A percentile compares a stretch with the other conserved stretches of the same genome.
Conservation (phyloP, 1,139 yeast species). For the Suhomyces anneliseae region DNA sequence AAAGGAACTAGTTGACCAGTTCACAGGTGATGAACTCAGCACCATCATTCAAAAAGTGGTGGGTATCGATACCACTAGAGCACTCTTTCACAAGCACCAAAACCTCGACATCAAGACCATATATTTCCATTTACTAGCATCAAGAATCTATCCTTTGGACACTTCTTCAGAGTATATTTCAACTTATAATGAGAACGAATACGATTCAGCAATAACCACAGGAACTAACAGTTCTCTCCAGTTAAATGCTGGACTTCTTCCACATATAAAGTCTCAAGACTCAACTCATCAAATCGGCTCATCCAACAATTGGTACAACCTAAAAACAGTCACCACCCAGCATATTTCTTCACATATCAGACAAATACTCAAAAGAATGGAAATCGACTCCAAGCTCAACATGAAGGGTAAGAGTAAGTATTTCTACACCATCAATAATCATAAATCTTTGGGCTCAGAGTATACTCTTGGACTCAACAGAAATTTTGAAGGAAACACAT, state of each 20-base stretch:
- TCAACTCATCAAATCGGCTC: not conserved
- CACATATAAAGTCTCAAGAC: not conserved
- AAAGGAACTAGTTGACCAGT: not conserved
- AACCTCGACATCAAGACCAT: not conserved
- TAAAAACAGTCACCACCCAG: not conserved
- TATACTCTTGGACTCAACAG: slow-evolving; percentile 1
- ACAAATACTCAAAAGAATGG: slow-evolving; percentile 22
- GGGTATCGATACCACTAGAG: too few species aligned
- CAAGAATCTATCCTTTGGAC: not conserved
- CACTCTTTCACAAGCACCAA: too few species aligned
- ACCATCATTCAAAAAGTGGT: too few species aligned
- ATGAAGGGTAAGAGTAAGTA: slow-evolving; percentile 35
- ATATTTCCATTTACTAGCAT: not conserved
- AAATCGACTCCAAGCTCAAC: slow-evolving; percentile 20
- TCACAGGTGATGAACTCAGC: not conserved
- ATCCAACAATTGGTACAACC: not conserved
- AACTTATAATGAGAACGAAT: not conserved
- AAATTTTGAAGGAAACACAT: not conserved
- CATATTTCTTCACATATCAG: slow-evolving; percentile 18
- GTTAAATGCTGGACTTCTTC: not conserved
- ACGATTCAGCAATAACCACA: not conserved
- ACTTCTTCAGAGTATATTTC: not conserved
- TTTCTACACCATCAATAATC: slow-evolving; percentile 17
- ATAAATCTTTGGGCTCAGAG: slow-evolving; percentile 6
- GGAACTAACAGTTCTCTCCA: not conserved